phyloP scores from a whole-genome alignment of 805 yeast species.

The Ogataea neopini region DNA sequence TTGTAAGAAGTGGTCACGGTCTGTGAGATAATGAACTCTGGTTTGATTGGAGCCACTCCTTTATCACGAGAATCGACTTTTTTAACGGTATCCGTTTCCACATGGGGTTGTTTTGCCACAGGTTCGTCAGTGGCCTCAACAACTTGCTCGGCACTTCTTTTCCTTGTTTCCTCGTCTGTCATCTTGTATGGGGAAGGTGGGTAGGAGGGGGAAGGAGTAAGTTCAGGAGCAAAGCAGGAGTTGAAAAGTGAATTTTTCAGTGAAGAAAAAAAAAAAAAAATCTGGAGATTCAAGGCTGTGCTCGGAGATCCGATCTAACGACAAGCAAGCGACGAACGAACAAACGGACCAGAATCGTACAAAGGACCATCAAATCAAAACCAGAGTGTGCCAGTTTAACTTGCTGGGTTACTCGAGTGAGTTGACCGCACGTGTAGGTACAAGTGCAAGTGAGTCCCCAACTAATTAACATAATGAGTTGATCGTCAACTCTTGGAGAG shows the following conservation, averaged over 20 bases:
- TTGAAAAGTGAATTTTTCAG: no score
- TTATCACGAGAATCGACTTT: slow-evolving; percentile 32
- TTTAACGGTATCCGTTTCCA: not conserved
- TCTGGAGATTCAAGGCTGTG: slow-evolving; percentile 7
- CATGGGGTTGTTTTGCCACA: slow-evolving; percentile 6
- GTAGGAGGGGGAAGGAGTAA: not conserved
- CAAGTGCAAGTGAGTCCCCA: no score
- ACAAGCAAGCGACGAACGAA: no score
- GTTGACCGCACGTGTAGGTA: no score
- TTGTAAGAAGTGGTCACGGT: slow-evolving; percentile 28
- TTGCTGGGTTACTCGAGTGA: no score
- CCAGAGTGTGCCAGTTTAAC: no score
- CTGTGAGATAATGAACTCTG: slow-evolving; percentile 56
- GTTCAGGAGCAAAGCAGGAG: not conserved
- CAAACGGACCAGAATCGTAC: no score
- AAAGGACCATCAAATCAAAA: no score
- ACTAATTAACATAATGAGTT: no score
- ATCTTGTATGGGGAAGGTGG: not conserved
- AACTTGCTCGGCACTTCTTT: slow-evolving; percentile 2
- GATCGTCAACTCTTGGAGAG: no score
- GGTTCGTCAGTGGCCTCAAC: slow-evolving; percentile 10
- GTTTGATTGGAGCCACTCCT: slow-evolving; percentile 77
- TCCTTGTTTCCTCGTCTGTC: slow-evolving; percentile 2
- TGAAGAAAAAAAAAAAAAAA: slow-evolving; percentile 6
- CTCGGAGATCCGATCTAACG: not conserved